Percentiles rank a stretch among this genome's conserved stretches.
Evolutionary conservation across 2,329 filamentous ascomycete genomes (phyloP).

Genomic region (Thermothelomyces thermophilus): DNA sequence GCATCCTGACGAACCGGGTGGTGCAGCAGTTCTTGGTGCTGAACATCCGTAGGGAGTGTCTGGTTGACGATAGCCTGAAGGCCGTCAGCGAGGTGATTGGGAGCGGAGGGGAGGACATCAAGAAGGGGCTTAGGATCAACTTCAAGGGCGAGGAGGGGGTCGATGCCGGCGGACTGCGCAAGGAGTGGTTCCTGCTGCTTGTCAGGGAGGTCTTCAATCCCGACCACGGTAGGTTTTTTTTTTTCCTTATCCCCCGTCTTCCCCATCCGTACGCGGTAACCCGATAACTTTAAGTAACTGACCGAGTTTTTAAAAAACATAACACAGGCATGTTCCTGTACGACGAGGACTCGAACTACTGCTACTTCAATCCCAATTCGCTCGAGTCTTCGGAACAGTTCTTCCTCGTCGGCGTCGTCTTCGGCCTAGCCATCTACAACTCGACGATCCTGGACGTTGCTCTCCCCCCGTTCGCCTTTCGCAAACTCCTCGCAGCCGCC

Average conservation of each 20-base stretch:
- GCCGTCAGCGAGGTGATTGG: conserved; percentile 81
- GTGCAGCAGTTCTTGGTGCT: conserved; percentile 74
- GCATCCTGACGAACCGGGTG: conserved; percentile 67
- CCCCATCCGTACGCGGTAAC: too few species aligned
- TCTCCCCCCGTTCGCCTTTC: conserved; percentile 81
- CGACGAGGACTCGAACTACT: conserved; percentile 82
- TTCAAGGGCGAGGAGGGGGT: conserved; percentile 87
- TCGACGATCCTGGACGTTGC: conserved; percentile 87
- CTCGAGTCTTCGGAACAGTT: conserved; percentile 91
- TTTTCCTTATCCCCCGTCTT: neutral
- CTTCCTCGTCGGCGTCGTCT: conserved; percentile 79
- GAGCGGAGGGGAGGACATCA: conserved; percentile 74
- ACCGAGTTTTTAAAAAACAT: too few species aligned
- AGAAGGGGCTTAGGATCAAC: conserved; percentile 79
- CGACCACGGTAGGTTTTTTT: conserved; percentile 61
- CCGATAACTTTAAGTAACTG: too few species aligned
- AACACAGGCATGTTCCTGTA: conserved; percentile 86
- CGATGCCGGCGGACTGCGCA: conserved; percentile 80
- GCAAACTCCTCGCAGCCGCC: conserved; percentile 73
- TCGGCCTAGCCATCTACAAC: conserved; percentile 90
- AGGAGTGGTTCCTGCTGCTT: conserved; percentile 90
- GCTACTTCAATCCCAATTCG: conserved; percentile 87
- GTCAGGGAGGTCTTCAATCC: conserved; percentile 88
- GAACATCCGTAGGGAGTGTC: conserved; percentile 72
- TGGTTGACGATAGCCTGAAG: conserved; percentile 82